These are phyloP conservation scores for Rubia occidens DNA, from an alignment of 305 asterid species.

Conservation along the genomic window DNA sequence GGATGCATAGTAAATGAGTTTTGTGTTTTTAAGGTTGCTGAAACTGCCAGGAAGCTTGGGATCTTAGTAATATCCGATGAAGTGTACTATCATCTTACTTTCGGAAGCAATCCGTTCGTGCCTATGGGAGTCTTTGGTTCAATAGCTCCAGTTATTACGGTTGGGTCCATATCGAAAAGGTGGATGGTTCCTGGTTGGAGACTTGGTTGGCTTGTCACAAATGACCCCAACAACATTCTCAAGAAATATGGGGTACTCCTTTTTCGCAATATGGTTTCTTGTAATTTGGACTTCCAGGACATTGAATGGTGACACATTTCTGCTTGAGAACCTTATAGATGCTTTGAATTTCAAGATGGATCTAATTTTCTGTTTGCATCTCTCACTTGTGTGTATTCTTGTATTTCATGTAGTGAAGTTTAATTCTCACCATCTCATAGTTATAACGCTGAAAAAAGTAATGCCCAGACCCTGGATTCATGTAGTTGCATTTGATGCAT, in stretches of 20 bases:
- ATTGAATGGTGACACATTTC: neutral
- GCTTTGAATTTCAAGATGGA: neutral
- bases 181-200: slow-evolving; percentile 94
- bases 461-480: neutral
- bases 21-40: slow-evolving; percentile 46
- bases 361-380: neutral
- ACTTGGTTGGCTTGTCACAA: slow-evolving; percentile 71
- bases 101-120: slow-evolving; percentile 68
- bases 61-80: slow-evolving; percentile 75
- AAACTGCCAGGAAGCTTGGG: slow-evolving; percentile 76
- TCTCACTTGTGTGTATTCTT: neutral
- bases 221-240: slow-evolving; percentile 63
- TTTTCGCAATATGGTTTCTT: neutral
- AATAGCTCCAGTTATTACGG: slow-evolving; percentile 58
- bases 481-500: neutral
- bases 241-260: slow-evolving; percentile 52
- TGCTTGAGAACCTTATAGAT: neutral
- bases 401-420: neutral
- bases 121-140: slow-evolving; percentile 92
- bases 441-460: neutral
- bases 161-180: slow-evolving; percentile 84
- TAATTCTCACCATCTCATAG: neutral
- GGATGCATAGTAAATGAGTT: neutral
- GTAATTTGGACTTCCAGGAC: neutral
- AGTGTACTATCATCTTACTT: slow-evolving; percentile 69